These are phyloP conservation scores for Penicillium sp. DNA, from an alignment of 2,329 filamentous ascomycete genomes.

Conservation along the genomic window DNA sequence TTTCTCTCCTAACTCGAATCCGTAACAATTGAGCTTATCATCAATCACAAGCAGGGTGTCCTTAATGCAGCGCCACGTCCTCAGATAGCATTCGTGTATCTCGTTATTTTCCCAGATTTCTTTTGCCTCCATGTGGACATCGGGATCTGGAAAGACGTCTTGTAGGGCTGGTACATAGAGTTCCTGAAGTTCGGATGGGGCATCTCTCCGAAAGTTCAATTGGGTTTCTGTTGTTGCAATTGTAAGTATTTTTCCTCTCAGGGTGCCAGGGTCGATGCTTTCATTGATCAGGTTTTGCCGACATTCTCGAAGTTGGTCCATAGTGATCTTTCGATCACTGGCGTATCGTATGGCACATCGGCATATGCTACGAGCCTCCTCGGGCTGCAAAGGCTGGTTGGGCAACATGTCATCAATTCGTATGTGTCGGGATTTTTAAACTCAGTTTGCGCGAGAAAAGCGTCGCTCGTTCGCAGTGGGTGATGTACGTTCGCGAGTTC, in stretches of 20 bases:
- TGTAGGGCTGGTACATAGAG: not conserved
- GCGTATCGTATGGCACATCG: not conserved
- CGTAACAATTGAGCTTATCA: not conserved
- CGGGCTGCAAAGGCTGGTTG: not conserved
- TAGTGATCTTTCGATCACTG: not conserved
- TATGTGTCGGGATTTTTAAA: not conserved
- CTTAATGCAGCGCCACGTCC: not conserved
- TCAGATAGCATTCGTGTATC: not conserved
- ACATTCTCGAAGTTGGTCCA: not conserved
- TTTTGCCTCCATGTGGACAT: constrained; percentile 1
- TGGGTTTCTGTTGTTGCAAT: not conserved
- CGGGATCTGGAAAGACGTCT: not conserved
- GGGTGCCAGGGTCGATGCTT: not conserved
- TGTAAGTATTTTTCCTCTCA: not conserved
- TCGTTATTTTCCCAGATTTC: constrained; percentile 4
- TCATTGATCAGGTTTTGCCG: not conserved
- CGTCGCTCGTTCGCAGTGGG: no score
- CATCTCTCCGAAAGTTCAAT: constrained; percentile 2
- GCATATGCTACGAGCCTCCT: not conserved
- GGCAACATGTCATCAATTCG: not conserved
- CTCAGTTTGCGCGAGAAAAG: no score
- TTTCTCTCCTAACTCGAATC: not conserved
- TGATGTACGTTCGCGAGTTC: no score
- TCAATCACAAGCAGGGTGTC: not conserved
- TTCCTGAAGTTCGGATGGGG: not conserved